phyloP scores from a whole-genome alignment of 495 filamentous ascomycete species.

The Evansstolkia leycettana region DNA sequence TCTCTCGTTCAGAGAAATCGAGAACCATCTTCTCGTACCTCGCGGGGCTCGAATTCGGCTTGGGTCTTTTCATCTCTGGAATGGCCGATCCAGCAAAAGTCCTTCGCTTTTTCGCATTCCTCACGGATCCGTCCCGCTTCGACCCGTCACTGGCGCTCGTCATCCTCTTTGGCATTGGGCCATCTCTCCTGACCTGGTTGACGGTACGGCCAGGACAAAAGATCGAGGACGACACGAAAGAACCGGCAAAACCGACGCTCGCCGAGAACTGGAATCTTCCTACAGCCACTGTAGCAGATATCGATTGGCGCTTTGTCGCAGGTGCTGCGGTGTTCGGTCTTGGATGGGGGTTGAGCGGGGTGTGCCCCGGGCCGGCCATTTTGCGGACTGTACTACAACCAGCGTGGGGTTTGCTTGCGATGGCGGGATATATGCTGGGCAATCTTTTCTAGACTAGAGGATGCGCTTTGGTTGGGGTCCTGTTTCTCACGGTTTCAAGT shows the following conservation, averaged over 20 bases:
- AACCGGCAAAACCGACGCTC: conserved; percentile 22
- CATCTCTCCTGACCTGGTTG: conserved; percentile 27
- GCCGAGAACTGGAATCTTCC: conserved; percentile 34
- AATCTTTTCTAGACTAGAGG: conserved; percentile 23
- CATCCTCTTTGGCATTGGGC: conserved; percentile 38
- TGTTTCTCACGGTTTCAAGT: not conserved
- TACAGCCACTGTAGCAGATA: conserved; percentile 32
- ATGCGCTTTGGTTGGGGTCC: not conserved
- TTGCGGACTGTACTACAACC: conserved; percentile 37
- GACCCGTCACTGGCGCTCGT: conserved; percentile 43
- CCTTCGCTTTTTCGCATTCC: conserved; percentile 39
- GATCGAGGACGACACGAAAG: conserved; percentile 4
- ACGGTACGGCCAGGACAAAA: conserved; percentile 18
- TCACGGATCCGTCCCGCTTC: conserved; percentile 27
- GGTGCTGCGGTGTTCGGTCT: conserved; percentile 41
- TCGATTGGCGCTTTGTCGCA: conserved; percentile 40
- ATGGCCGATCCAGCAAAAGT: conserved; percentile 46
- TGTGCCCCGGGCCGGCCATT: conserved; percentile 44
- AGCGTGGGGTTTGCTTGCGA: conserved; percentile 34
- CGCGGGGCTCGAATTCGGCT: conserved; percentile 39
- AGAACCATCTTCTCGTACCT: conserved; percentile 23
- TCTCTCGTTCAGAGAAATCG: conserved; percentile 17
- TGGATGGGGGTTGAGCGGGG: conserved; percentile 42
- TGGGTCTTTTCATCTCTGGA: conserved; percentile 39
- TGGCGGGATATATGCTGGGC: conserved; percentile 37